A percentile compares a stretch with the other conserved stretches of the same genome.
phyloP scores from a whole-genome alignment of 768 basidiomycete genomes.

The Leucosporidium yakuticum region DNA sequence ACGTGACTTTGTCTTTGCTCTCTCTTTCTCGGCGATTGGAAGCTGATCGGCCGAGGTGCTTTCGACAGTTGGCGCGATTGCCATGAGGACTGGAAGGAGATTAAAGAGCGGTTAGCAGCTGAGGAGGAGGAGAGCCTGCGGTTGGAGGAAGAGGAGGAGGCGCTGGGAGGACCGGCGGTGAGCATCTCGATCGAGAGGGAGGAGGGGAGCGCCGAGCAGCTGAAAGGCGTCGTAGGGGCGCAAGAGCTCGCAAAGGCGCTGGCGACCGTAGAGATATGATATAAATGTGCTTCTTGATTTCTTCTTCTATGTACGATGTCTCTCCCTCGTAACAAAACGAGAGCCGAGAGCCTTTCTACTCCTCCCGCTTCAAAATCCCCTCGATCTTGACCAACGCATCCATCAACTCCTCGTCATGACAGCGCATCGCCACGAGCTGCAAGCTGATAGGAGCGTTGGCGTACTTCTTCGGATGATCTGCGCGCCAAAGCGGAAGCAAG shows the following conservation, averaged over 20 bases:
- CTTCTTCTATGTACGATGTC: too few species aligned
- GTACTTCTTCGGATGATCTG: not conserved
- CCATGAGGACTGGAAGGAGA: slow-evolving; percentile 1
- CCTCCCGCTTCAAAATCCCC: too few species aligned
- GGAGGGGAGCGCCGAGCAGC: too few species aligned
- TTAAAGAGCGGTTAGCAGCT: not conserved
- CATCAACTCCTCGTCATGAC: slow-evolving; percentile 2
- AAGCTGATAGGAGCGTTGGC: not conserved
- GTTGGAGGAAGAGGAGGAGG: not conserved
- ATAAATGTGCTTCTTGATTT: too few species aligned
- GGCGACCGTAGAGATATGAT: too few species aligned
- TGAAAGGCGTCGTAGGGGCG: too few species aligned
- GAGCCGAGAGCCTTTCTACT: too few species aligned
- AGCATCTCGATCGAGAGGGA: too few species aligned
- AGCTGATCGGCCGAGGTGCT: not conserved
- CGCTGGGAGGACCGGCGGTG: not conserved
- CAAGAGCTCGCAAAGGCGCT: too few species aligned
- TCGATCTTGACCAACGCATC: not conserved
- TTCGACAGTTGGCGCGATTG: not conserved
- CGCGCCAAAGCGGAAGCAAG: not conserved
- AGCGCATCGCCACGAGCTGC: not conserved
- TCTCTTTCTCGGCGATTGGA: not conserved
- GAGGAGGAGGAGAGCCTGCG: not conserved
- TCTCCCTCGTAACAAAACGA: too few species aligned
- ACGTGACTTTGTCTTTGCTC: not conserved